These are phyloP conservation scores for Picea mariana DNA, from an alignment of 83 land plant genomes.

Conservation along the genomic window DNA sequence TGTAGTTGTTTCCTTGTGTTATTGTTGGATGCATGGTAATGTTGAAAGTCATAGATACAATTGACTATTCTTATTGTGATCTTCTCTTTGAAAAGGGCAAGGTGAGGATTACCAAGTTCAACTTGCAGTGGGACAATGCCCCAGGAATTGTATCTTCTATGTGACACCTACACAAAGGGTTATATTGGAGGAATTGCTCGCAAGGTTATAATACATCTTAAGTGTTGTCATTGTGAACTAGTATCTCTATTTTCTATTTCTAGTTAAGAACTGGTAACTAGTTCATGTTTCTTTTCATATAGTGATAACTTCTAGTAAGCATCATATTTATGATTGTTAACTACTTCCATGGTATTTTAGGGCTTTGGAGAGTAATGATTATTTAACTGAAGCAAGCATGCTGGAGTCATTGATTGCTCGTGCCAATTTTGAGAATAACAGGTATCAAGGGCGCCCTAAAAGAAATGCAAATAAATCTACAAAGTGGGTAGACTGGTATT, in stretches of 20 bases:
- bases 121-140: constrained; percentile 95
- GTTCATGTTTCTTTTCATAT: too few relatives aligned
- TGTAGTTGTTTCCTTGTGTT: not conserved
- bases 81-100: constrained; percentile 38
- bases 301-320: too few relatives aligned
- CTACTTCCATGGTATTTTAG: constrained; percentile 28
- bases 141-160: constrained; percentile 89
- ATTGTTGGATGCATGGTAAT: not conserved
- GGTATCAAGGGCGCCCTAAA: constrained; percentile 63
- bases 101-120: constrained; percentile 83
- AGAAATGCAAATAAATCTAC: constrained; percentile 39
- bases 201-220: too few relatives aligned
- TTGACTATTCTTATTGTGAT: not conserved
- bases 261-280: too few relatives aligned
- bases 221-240: too few relatives aligned
- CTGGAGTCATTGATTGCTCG: constrained; percentile 74
- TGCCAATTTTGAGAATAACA: constrained; percentile 85
- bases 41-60: not conserved
- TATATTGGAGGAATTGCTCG: too few relatives aligned
- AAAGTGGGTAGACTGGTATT: constrained; percentile 76
- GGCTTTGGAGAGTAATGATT: too few relatives aligned
- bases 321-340: not conserved
- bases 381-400: too few relatives aligned
- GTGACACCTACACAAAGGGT: constrained; percentile 85
- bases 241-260: too few relatives aligned